These are phyloP conservation scores for Papiliotrema fonsecae DNA, from an alignment of 1,284 basidiomycete genomes.

Conservation along the genomic window DNA sequence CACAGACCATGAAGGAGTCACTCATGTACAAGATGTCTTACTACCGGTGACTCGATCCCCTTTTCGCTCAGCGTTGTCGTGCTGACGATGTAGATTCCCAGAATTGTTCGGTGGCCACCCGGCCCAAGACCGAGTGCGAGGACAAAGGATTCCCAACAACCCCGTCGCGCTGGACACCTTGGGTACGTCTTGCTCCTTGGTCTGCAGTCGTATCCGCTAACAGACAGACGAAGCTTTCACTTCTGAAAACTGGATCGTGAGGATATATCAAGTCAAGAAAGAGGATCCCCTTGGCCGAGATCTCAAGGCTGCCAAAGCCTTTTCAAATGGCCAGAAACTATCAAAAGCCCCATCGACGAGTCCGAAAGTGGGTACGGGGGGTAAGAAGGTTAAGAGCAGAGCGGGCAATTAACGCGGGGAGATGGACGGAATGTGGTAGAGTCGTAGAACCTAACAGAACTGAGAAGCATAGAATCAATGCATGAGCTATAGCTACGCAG, in stretches of 20 bases:
- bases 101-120: constrained; percentile 76
- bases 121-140: constrained; percentile 74
- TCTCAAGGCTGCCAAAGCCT: constrained; percentile 77
- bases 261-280: constrained; percentile 94
- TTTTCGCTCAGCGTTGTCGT: background rate
- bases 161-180: constrained; percentile 83
- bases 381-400: too few relatives aligned
- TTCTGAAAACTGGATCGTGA: constrained; percentile 96
- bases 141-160: constrained; percentile 67
- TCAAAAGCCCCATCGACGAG: constrained; percentile 50
- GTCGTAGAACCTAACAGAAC: too few relatives aligned
- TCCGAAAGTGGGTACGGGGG: background rate
- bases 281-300: constrained; percentile 87
- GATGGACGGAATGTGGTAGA: too few relatives aligned
- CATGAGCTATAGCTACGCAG: too few relatives aligned
- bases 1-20: constrained; percentile 87
- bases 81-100: constrained; percentile 60
- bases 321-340: constrained; percentile 78
- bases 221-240: constrained; percentile 85
- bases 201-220: constrained; percentile 6
- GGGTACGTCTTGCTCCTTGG: constrained; percentile 53
- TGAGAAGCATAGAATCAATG: too few relatives aligned
- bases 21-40: constrained; percentile 99
- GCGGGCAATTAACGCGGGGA: too few relatives aligned
- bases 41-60: constrained; percentile 58